Evolutionary conservation across 2,329 filamentous ascomycete genomes (phyloP).

Genomic region (Arthroderma uncinatum): DNA sequence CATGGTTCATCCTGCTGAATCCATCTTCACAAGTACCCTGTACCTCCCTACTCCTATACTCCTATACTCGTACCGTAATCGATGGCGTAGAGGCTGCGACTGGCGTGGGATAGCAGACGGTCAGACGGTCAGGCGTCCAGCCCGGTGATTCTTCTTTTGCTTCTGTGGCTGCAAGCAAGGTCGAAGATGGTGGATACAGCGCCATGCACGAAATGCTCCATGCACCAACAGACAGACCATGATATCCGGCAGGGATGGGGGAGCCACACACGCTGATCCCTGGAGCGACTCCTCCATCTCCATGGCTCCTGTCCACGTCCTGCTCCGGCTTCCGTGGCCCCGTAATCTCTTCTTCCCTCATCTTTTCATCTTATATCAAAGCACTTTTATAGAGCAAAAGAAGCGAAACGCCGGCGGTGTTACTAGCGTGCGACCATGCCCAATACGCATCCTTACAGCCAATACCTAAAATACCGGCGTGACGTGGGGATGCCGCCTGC

Average conservation of each 20-base stretch:
- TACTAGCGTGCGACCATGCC: constrained; percentile 3
- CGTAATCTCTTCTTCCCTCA: background rate
- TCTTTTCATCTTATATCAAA: background rate
- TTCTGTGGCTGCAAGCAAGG: background rate
- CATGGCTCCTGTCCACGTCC: too few relatives aligned
- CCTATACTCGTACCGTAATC: too few relatives aligned
- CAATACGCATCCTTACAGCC: too few relatives aligned
- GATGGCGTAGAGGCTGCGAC: too few relatives aligned
- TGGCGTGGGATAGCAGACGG: too few relatives aligned
- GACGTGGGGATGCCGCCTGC: background rate
- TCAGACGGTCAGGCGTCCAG: too few relatives aligned
- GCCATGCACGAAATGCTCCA: constrained; percentile 4
- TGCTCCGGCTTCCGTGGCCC: background rate
- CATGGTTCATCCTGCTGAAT: too few relatives aligned
- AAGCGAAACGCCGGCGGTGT: constrained; percentile 2
- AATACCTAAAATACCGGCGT: background rate
- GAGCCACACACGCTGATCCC: background rate
- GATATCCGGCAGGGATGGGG: background rate
- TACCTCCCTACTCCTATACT: too few relatives aligned
- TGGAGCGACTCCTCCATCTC: background rate
- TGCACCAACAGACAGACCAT: background rate
- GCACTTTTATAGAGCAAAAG: background rate
- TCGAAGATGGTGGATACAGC: background rate
- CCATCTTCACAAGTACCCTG: too few relatives aligned
- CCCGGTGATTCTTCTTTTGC: background rate